phyloP scores from a whole-genome alignment of 768 basidiomycete genomes.

The Tricholoma matsutake region DNA sequence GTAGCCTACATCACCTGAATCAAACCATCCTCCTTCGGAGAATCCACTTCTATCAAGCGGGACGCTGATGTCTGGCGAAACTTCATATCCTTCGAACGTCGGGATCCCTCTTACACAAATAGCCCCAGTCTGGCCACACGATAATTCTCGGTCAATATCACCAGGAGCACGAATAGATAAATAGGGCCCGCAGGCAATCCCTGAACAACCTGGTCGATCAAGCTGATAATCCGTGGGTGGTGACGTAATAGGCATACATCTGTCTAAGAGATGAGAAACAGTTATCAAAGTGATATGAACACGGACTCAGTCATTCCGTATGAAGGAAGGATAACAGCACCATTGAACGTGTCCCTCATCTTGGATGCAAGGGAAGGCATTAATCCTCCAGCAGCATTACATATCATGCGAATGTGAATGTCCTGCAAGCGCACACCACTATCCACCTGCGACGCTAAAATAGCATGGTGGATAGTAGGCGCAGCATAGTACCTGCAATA shows the following conservation, averaged over 20 bases:
- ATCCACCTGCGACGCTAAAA: constrained; percentile 36
- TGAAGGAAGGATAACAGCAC: constrained; percentile 51
- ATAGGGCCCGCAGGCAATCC: constrained; percentile 45
- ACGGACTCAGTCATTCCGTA: constrained; percentile 43
- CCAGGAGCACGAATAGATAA: constrained; percentile 39
- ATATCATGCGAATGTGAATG: constrained; percentile 42
- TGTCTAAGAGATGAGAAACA: constrained; percentile 8
- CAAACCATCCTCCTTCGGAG: constrained; percentile 51
- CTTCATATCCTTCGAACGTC: constrained; percentile 50
- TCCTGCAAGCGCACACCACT: constrained; percentile 28
- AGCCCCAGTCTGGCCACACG: constrained; percentile 42
- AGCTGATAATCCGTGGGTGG: constrained; percentile 41
- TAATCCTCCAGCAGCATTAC: constrained; percentile 52
- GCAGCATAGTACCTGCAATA: constrained; percentile 45
- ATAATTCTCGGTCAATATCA: constrained; percentile 35
- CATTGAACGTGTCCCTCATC: constrained; percentile 44
- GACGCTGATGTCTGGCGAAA: constrained; percentile 37
- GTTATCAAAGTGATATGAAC: background rate
- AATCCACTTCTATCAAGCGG: constrained; percentile 46
- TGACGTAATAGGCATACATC: constrained; percentile 50
- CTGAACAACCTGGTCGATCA: constrained; percentile 47
- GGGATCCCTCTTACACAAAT: constrained; percentile 55
- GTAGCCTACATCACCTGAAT: constrained; percentile 46
- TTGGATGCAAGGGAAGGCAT: constrained; percentile 48
- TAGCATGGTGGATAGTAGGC: constrained; percentile 50